Conservation (phyloP, 2,329 filamentous ascomycete genomes). For the Salinomyces thailandicus region DNA sequence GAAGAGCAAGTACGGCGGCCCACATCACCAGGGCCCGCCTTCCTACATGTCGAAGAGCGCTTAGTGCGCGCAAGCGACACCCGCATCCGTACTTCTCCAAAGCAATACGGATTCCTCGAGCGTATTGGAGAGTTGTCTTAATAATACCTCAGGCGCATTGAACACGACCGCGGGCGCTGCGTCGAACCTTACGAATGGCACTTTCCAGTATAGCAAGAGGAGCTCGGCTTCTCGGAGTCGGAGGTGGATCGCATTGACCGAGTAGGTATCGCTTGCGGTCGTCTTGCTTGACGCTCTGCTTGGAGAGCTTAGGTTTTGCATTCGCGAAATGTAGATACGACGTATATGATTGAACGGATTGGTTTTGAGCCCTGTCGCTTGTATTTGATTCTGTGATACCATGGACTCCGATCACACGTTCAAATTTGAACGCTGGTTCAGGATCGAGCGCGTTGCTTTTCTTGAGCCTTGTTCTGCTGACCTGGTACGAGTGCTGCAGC, state of each 20-base stretch:
- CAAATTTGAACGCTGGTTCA: conserved; percentile 18
- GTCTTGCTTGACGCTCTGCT: not conserved
- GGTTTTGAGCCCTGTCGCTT: no score
- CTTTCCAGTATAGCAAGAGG: not conserved
- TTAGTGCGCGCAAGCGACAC: conserved; percentile 5
- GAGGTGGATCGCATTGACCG: conserved; percentile 1
- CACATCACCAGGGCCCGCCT: conserved; percentile 5
- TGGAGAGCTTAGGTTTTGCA: not conserved
- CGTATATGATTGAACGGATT: no score
- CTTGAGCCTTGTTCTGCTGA: conserved; percentile 15
- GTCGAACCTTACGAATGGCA: no score
- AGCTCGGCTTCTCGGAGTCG: conserved; percentile 1
- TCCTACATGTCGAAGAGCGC: not conserved
- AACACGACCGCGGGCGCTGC: not conserved
- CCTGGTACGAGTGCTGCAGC: conserved; percentile 21
- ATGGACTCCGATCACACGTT: no score
- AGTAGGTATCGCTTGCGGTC: conserved; percentile 4
- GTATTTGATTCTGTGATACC: no score
- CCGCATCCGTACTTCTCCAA: not conserved
- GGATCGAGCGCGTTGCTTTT: conserved; percentile 14
- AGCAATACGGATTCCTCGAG: not conserved
- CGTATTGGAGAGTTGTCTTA: not conserved
- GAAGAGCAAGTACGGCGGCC: conserved; percentile 1
- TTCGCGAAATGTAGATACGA: not conserved
- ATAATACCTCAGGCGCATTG: not conserved